Base-by-base conservation (phyloP, 176 grass and related monocot species). In the Oryza longistaminata region DNA sequence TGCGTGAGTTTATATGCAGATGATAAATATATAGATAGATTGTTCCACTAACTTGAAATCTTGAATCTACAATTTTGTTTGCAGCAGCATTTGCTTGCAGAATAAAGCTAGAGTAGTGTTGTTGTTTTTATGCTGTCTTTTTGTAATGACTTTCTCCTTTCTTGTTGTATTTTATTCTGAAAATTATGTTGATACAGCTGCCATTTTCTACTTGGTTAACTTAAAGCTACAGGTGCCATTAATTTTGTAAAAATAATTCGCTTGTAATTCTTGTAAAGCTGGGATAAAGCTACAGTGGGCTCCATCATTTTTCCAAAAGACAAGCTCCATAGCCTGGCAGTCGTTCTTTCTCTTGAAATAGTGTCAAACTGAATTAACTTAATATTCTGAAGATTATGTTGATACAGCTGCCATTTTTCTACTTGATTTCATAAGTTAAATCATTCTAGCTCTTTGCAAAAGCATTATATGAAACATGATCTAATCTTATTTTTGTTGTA, bases 311-410 rank as follows among this genome's bases (percentile, higher is more conserved):
- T 8, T 72, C 21, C 6, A 21, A 7, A 25, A 72, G 43, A 70
- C 42, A 72, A 73, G 42, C 13, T 46, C 13, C 40, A 13, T 5
- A 24, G 11, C 39, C n/a, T 72, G 11, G 40, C 11, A 3, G 9
- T 25, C 8, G 11, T 27, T 37, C 68, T 39, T 73, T 65, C 19
- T 25, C 48, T n/a, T 21, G 21, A 11, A 39, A 66, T 60, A 21
- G 21, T 53, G 52, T 43, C 21, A 61, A 61, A 82, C n/a, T 71
- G 34, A 73, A 52, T 73, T 71, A n/a, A 19, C 66, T 71, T 53
- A 21, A 14, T 66, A 15, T 33, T 22, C 42, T 72, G 1, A 19
- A 66, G 62, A 74, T 46, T 78, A 85, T 71, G 25, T 13, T 26
- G 27, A 14, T 17, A 39, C 5, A 71, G 6, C 8, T 42, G 31